Conservation (phyloP, 179 eudicot species). For the Spinacia oleracea region DNA sequence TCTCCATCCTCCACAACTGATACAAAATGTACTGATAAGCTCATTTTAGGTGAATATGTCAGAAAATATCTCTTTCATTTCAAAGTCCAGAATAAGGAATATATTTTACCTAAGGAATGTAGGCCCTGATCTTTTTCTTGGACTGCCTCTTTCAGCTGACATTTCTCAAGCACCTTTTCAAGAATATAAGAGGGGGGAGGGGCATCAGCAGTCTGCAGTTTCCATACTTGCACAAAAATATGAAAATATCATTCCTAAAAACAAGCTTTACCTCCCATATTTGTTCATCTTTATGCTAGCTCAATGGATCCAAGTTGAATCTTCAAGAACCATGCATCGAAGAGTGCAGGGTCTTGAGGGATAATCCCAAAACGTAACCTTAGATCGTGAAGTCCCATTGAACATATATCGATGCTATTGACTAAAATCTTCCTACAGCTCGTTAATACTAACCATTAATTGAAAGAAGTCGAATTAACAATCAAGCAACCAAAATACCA, state of each 20-base stretch:
- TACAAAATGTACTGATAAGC: background rate
- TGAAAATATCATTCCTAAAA: background rate
- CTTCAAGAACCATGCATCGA: slow-evolving; percentile 50
- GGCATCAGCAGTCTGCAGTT: background rate
- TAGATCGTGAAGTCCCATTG: slow-evolving; percentile 55
- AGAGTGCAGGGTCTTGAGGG: slow-evolving; percentile 65
- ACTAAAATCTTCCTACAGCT: slow-evolving; percentile 43
- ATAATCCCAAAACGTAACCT: slow-evolving; percentile 53
- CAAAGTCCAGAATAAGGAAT: background rate
- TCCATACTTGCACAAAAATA: too few species aligned
- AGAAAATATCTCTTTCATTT: background rate
- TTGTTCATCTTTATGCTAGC: slow-evolving; percentile 50
- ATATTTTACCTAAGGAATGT: slow-evolving; percentile 45
- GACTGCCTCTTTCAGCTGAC: slow-evolving; percentile 48
- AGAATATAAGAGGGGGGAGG: background rate
- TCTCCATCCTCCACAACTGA: slow-evolving; percentile 18
- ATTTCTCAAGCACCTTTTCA: slow-evolving; percentile 47
- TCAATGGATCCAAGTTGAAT: slow-evolving; percentile 56
- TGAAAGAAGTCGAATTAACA: too few species aligned
- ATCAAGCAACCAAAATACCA: too few species aligned
- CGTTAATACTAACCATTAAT: too few species aligned
- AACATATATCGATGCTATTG: slow-evolving; percentile 49
- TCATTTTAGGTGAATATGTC: background rate
- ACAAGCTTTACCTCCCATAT: slow-evolving; percentile 50
- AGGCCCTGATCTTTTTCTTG: slow-evolving; percentile 50